Conservation (phyloP, 2,329 filamentous ascomycete genomes). For the Botrytis fragariae region DNA sequence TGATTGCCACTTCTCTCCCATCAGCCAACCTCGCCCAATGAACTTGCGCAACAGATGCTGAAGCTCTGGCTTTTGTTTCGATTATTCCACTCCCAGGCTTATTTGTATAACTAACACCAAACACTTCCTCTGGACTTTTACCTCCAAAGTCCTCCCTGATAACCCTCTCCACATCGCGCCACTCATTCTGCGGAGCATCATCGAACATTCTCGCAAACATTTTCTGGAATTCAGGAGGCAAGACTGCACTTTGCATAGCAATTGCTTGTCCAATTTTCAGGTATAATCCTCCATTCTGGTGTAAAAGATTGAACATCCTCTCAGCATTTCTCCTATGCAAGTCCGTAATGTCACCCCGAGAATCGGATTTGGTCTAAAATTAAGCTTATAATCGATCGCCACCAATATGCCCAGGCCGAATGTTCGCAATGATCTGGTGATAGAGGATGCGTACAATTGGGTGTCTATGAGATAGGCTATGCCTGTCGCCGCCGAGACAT, state of each 20-base stretch:
- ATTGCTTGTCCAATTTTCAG: slow-evolving; percentile 98
- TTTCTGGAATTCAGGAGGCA: slow-evolving; percentile 90
- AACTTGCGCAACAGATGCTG: slow-evolving; percentile 90
- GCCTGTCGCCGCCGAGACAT: slow-evolving; percentile 58
- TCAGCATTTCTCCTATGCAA: slow-evolving; percentile 83
- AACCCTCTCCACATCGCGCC: slow-evolving; percentile 81
- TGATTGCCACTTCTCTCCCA: slow-evolving; percentile 89
- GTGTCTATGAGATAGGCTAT: slow-evolving; percentile 67
- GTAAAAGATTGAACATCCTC: slow-evolving; percentile 75
- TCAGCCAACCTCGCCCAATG: slow-evolving; percentile 88
- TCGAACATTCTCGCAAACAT: slow-evolving; percentile 99
- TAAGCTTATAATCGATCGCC: slow-evolving; percentile 92
- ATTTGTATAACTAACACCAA: slow-evolving; percentile 79
- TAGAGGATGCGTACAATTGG: slow-evolving; percentile 73
- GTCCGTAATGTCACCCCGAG: slow-evolving; percentile 71
- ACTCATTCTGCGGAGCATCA: slow-evolving; percentile 89
- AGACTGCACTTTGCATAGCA: slow-evolving; percentile 92
- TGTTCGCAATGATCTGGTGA: slow-evolving; percentile 76
- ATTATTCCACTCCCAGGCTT: slow-evolving; percentile 62
- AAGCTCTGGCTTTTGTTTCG: slow-evolving; percentile 66
- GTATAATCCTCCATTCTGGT: slow-evolving; percentile 87
- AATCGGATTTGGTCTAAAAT: slow-evolving; percentile 79
- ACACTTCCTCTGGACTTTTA: slow-evolving; percentile 81
- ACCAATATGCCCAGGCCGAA: slow-evolving; percentile 77
- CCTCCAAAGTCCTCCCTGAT: slow-evolving; percentile 87